phyloP scores from a whole-genome alignment of 75 land plant species.

The Gnetum montanum region DNA sequence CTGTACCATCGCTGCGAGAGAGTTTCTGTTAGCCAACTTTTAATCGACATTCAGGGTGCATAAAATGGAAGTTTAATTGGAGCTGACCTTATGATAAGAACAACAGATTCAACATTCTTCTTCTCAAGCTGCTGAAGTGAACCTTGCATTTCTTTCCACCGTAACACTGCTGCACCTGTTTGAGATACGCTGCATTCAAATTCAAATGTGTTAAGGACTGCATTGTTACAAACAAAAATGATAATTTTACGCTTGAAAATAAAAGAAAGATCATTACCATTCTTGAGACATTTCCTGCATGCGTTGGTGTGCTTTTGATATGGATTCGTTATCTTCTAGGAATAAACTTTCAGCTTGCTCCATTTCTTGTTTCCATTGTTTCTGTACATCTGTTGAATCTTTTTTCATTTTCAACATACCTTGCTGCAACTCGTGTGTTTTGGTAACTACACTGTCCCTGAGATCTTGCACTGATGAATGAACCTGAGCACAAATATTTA shows the following conservation, averaged over 20 bases:
- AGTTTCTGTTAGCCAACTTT: no score
- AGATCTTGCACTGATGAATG: constrained; percentile 40
- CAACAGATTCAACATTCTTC: constrained; percentile 37
- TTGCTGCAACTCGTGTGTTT: constrained; percentile 33
- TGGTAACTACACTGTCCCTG: constrained; percentile 26
- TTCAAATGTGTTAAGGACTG: no score
- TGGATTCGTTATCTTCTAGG: constrained; percentile 31
- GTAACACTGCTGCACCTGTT: constrained; percentile 28
- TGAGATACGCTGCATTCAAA: constrained; percentile 36
- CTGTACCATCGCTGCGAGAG: constrained; percentile 48
- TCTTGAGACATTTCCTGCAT: constrained; percentile 34
- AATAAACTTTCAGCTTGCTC: constrained; percentile 34
- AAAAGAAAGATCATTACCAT: constrained; percentile 48
- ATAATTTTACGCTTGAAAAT: no score
- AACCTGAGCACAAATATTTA: constrained; percentile 33
- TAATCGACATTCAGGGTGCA: neutral
- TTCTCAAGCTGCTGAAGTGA: constrained; percentile 38
- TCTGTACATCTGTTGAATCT: constrained; percentile 27
- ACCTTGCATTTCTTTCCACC: constrained; percentile 57
- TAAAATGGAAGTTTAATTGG: no score
- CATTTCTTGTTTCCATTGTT: constrained; percentile 25
- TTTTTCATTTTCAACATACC: constrained; percentile 50
- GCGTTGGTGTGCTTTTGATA: constrained; percentile 13
- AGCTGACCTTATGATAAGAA: constrained; percentile 49
- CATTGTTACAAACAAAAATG: no score